phyloP scores from a whole-genome alignment of 108 stramenopile species.

The Nitzschia sp. region DNA sequence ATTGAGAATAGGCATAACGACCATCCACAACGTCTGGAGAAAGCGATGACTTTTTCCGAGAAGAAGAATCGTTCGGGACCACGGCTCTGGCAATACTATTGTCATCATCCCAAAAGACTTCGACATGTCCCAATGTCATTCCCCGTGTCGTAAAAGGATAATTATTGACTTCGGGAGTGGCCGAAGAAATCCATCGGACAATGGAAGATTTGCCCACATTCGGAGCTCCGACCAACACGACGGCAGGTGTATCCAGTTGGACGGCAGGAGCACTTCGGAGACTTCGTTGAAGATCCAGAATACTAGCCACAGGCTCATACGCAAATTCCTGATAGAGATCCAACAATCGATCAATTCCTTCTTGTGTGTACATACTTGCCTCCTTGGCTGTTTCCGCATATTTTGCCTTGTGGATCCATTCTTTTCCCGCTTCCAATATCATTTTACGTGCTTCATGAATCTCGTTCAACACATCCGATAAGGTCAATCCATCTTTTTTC shows the following conservation, averaged over 20 bases:
- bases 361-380: slow-evolving; percentile 54
- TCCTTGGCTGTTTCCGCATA: slow-evolving; percentile 70
- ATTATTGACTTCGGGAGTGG: slow-evolving; percentile 95
- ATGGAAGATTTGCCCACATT: slow-evolving; percentile 97
- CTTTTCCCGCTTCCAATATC: slow-evolving; percentile 71
- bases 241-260: slow-evolving; percentile 86
- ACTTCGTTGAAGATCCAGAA: slow-evolving; percentile 80
- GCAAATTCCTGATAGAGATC: slow-evolving; percentile 67
- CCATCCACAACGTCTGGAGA: slow-evolving; percentile 21
- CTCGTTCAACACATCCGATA: slow-evolving; percentile 59
- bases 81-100: slow-evolving; percentile 44
- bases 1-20: slow-evolving; percentile 55
- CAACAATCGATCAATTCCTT: slow-evolving; percentile 56
- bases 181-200: slow-evolving; percentile 86
- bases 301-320: slow-evolving; percentile 53
- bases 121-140: slow-evolving; percentile 95
- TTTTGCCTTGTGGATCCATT: slow-evolving; percentile 87
- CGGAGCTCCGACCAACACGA: slow-evolving; percentile 94
- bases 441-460: slow-evolving; percentile 86
- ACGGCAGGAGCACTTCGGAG: slow-evolving; percentile 90
- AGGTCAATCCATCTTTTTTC: slow-evolving; percentile 76
- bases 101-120: slow-evolving; percentile 81
- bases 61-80: slow-evolving; percentile 35
- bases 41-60: slow-evolving; percentile 15
- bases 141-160: slow-evolving; percentile 98